Base-by-base conservation (phyloP, 257 asterid genomes). In the Nicotiana tabacum region DNA sequence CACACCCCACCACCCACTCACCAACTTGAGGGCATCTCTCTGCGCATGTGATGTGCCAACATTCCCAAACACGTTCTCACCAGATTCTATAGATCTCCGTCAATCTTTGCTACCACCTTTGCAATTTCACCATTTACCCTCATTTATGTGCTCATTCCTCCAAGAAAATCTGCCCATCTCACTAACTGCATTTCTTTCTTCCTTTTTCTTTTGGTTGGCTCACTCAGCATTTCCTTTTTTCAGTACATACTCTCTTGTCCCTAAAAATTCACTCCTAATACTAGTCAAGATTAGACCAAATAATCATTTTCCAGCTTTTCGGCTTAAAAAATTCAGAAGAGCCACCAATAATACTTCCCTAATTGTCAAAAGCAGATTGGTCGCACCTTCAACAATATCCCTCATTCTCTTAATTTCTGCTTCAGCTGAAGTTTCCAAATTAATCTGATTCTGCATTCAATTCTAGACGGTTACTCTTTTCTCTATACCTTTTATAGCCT, bases 41-140 rank as follows among this genome's bases (percentile, higher is more conserved):
- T 5, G 39, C 61, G 13, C 61, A 72, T 72, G 39, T 74, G 79
- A 74, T 74, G 39, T 74, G 62, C 79, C 80, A 74, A 74, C 80
- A 74, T 74, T 74, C 80, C 39, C 62, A 27, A 27, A 15, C 62
- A 74, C 60, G 21, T 72, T 46, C 35, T 43, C 37, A 43, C 21
- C 58, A 24, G 2, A 27, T 74, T 74, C 80, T 48, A 24, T 48
- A 46, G 61, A 48, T 48, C 80, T 74, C 80, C 46, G 39, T 51
- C 80, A 24, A 48, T 29, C 80, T 74, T 3, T 33, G 15, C 62
- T 27, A 27, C 39, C 39, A 48, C 62, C 79, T 74, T 72, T 46
- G 21, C 60, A 43, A 24, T 72, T 72, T 27, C 78, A 21, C 61
- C 1, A 60, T 6, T 5, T 57, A 17, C 9, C 62, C 21, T 57